Evolutionary conservation across 129 eudicot species (phyloP).

Genomic region (Saposhnikovia divaricata): DNA sequence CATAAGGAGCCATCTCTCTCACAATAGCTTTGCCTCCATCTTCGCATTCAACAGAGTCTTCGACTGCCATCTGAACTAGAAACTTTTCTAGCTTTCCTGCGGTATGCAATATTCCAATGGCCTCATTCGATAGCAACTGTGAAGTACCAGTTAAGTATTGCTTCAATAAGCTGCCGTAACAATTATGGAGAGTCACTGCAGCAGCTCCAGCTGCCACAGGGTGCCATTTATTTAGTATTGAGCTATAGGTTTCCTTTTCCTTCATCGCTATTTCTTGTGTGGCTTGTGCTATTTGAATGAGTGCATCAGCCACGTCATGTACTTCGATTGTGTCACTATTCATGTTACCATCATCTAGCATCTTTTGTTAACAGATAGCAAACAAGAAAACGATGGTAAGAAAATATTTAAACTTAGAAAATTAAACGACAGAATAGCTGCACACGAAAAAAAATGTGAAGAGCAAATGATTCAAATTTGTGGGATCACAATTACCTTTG

Average conservation of each 20-base stretch:
- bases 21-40: no score
- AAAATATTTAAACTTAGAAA: background rate
- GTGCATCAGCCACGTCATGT: constrained; percentile 51
- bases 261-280: constrained; percentile 59
- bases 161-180: constrained; percentile 60
- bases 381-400: background rate
- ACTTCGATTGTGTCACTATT: constrained; percentile 29
- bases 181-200: constrained; percentile 64
- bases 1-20: no score
- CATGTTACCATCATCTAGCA: constrained; percentile 40
- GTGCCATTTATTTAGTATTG: constrained; percentile 72
- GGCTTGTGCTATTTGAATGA: constrained; percentile 45
- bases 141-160: constrained; percentile 57
- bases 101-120: constrained; percentile 49
- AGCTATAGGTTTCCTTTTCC: constrained; percentile 55
- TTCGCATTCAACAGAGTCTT: constrained; percentile 76
- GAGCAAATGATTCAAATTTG: background rate
- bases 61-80: constrained; percentile 75
- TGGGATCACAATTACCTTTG: constrained; percentile 36
- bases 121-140: constrained; percentile 38
- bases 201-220: constrained; percentile 96
- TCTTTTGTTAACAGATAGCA: constrained; percentile 17
- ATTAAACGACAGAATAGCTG: background rate
- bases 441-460: background rate
- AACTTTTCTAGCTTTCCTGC: constrained; percentile 85